Evolutionary conservation across 768 basidiomycete genomes (phyloP).

Genomic region (Pleurotus djamor): DNA sequence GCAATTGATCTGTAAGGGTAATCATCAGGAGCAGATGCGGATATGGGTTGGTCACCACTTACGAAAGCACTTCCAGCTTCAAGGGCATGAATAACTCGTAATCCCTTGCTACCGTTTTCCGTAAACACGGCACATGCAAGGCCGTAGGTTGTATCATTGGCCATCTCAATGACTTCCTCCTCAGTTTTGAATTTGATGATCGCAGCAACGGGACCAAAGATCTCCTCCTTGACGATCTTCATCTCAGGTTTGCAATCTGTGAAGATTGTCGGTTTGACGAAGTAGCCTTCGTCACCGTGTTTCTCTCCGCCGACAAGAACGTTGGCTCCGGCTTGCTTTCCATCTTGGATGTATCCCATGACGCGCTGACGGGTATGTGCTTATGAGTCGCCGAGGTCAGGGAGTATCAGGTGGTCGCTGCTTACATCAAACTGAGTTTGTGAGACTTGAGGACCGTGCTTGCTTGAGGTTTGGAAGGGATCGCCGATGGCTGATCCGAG

Average conservation of each 20-base stretch:
- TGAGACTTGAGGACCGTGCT: slow-evolving; percentile 48
- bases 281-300: slow-evolving; percentile 63
- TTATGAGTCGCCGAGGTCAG: slow-evolving; percentile 10
- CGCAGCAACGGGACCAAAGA: slow-evolving; percentile 76
- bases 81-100: slow-evolving; percentile 20
- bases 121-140: slow-evolving; percentile 19
- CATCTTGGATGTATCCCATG: slow-evolving; percentile 73
- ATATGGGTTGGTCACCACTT: slow-evolving; percentile 2
- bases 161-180: slow-evolving; percentile 24
- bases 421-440: slow-evolving; percentile 45
- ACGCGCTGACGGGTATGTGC: slow-evolving; percentile 45
- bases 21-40: neutral
- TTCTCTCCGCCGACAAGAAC: slow-evolving; percentile 59
- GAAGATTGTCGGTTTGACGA: slow-evolving; percentile 70
- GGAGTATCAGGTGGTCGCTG: neutral
- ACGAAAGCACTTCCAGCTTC: slow-evolving; percentile 49
- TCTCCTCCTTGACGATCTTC: slow-evolving; percentile 69
- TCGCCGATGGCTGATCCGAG: slow-evolving; percentile 44
- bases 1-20: slow-evolving; percentile 14
- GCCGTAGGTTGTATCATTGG: slow-evolving; percentile 17
- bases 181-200: slow-evolving; percentile 69
- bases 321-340: slow-evolving; percentile 67
- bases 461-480: slow-evolving; percentile 37
- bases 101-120: slow-evolving; percentile 16
- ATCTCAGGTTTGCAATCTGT: slow-evolving; percentile 59